Evolutionary conservation across 805 yeast species (phyloP).

Genomic region (Kuraishia cidri): DNA sequence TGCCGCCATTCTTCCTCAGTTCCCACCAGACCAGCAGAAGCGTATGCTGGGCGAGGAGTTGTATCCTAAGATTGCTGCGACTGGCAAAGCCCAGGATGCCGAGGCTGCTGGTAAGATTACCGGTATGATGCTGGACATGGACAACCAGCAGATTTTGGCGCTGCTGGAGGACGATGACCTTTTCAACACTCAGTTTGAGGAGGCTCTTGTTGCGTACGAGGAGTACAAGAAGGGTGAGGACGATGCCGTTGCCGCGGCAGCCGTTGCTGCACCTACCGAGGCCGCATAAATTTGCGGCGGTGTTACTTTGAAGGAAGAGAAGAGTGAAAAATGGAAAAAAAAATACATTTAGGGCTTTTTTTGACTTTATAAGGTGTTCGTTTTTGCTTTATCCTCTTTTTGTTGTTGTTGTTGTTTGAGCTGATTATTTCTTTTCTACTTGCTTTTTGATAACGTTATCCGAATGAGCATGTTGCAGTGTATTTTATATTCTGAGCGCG

Average conservation of each 20-base stretch:
- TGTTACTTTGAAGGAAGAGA: too few relatives aligned
- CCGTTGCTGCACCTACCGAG: too few relatives aligned
- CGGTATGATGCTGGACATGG: slow-evolving; percentile 97
- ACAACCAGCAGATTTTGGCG: slow-evolving; percentile 81
- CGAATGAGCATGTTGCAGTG: too few relatives aligned
- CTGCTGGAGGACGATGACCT: slow-evolving; percentile 85
- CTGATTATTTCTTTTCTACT: too few relatives aligned
- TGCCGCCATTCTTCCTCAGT: slow-evolving; percentile 52
- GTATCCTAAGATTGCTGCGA: slow-evolving; percentile 84
- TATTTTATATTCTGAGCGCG: too few relatives aligned
- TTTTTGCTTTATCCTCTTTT: too few relatives aligned
- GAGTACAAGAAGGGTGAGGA: slow-evolving; percentile 64
- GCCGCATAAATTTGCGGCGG: too few relatives aligned
- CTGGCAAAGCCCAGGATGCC: slow-evolving; percentile 80
- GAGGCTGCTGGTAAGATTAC: slow-evolving; percentile 98
- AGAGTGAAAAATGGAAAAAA: not conserved
- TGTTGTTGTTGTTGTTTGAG: too few relatives aligned
- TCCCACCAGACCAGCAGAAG: slow-evolving; percentile 89
- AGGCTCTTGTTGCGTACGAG: slow-evolving; percentile 91
- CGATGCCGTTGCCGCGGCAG: too few relatives aligned
- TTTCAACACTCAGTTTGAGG: slow-evolving; percentile 85
- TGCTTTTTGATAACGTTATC: too few relatives aligned
- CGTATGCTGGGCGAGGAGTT: slow-evolving; percentile 96
- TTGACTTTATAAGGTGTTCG: too few relatives aligned
- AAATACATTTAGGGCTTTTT: too few relatives aligned